Evolutionary conservation across 2,329 filamentous ascomycete species (phyloP).

Genomic region (Trichoderma sp.): DNA sequence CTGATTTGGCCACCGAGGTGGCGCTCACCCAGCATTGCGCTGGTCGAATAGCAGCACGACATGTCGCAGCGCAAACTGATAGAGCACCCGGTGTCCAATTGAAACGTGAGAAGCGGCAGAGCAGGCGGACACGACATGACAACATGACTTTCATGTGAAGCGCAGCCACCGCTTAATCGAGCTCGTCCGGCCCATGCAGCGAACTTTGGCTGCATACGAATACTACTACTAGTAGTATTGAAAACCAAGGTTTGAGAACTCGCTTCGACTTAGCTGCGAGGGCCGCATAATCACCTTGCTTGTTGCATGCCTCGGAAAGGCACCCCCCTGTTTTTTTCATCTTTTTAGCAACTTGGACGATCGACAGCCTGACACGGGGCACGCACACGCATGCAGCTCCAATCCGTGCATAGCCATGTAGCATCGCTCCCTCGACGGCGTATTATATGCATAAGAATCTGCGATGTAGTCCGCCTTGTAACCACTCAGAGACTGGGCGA

Average conservation of each 20-base stretch:
- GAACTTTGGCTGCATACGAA: constrained; percentile 12
- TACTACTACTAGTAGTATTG: neutral
- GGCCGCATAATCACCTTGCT: constrained; percentile 5
- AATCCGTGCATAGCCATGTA: constrained; percentile 3
- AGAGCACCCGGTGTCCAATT: neutral
- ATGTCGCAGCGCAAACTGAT: constrained; percentile 18
- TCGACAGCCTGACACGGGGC: constrained; percentile 17
- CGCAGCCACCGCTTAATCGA: constrained; percentile 7
- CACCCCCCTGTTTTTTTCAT: neutral
- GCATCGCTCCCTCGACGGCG: neutral
- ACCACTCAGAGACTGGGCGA: constrained; percentile 26
- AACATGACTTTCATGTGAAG: constrained; percentile 9
- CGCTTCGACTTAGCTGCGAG: neutral
- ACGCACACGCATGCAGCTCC: constrained; percentile 10
- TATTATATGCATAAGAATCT: neutral
- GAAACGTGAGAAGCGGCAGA: neutral
- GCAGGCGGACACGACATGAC: constrained; percentile 12
- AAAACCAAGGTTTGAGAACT: neutral
- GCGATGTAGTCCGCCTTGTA: constrained; percentile 18
- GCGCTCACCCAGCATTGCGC: constrained; percentile 12
- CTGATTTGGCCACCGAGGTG: constrained; percentile 9
- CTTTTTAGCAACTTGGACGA: constrained; percentile 12
- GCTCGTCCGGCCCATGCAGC: neutral
- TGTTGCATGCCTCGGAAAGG: neutral
- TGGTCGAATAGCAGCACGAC: constrained; percentile 18